These are phyloP conservation scores for Vararia minispora DNA, from an alignment of 768 basidiomycete genomes.

Conservation along the genomic window DNA sequence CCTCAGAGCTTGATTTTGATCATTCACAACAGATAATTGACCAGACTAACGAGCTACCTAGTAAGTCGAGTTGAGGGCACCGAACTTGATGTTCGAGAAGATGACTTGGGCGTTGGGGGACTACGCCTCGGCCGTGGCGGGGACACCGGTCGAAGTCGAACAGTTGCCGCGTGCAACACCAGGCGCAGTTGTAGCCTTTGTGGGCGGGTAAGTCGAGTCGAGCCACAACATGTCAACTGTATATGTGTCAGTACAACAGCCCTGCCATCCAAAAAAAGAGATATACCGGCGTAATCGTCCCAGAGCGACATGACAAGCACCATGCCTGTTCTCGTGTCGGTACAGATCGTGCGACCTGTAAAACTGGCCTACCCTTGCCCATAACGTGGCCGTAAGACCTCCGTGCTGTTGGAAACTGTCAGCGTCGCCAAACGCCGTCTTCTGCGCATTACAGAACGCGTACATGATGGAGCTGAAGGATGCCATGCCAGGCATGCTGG, in stretches of 20 bases:
- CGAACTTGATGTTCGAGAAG: constrained; percentile 38
- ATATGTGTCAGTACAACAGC: too few species aligned
- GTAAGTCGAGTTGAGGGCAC: constrained; percentile 31
- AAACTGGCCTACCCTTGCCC: too few species aligned
- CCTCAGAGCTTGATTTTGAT: too few species aligned
- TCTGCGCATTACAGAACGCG: constrained; percentile 34
- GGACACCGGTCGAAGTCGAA: constrained; percentile 29
- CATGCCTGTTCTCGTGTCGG: constrained; percentile 30
- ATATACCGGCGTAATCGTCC: constrained; percentile 47
- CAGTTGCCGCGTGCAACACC: constrained; percentile 36
- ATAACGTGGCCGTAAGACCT: too few species aligned
- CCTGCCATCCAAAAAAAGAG: too few species aligned
- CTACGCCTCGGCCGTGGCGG: constrained; percentile 25
- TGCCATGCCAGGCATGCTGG: constrained; percentile 32
- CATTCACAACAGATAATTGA: too few species aligned
- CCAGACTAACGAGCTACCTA: too few species aligned
- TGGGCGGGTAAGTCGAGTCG: constrained; percentile 33
- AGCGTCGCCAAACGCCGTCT: constrained; percentile 32
- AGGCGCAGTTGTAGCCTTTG: constrained; percentile 18
- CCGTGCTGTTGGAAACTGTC: constrained; percentile 30
- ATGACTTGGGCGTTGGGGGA: constrained; percentile 29
- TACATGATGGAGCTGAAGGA: constrained; percentile 37
- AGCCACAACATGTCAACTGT: constrained; percentile 46
- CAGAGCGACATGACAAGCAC: constrained; percentile 40
- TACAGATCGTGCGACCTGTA: constrained; percentile 25